Percentiles rank a stretch among this genome's conserved stretches.
Conservation (phyloP, 1,284 basidiomycete species). For the Termitomyces sp. region DNA sequence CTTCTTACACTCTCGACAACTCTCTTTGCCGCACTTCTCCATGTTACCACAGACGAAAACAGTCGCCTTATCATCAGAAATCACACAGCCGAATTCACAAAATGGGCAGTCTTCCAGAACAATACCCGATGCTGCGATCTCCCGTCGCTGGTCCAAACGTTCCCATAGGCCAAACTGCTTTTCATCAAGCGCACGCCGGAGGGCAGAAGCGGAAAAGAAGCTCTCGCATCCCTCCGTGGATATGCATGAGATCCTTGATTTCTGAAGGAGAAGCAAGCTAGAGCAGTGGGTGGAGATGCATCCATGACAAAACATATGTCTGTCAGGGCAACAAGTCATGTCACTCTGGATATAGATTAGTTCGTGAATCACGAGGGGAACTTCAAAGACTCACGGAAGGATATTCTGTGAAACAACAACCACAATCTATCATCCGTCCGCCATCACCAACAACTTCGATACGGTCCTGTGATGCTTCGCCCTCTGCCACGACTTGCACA, state of each 20-base stretch:
- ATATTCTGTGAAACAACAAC: slow-evolving; percentile 74
- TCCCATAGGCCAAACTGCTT: slow-evolving; percentile 69
- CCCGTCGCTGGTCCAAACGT: slow-evolving; percentile 70
- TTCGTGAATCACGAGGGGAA: not conserved
- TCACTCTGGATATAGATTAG: slow-evolving; percentile 46
- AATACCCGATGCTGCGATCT: slow-evolving; percentile 67
- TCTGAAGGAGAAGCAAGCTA: slow-evolving; percentile 43
- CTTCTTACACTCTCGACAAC: slow-evolving; percentile 74
- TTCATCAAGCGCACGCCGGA: slow-evolving; percentile 52
- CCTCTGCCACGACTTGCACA: slow-evolving; percentile 12
- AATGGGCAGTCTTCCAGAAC: slow-evolving; percentile 85
- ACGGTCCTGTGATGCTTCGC: slow-evolving; percentile 24
- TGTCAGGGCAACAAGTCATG: slow-evolving; percentile 80
- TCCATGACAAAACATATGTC: slow-evolving; percentile 65
- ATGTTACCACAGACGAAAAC: slow-evolving; percentile 73
- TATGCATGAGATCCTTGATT: slow-evolving; percentile 66
- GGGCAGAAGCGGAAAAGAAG: slow-evolving; percentile 59
- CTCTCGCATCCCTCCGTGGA: slow-evolving; percentile 70
- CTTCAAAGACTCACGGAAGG: slow-evolving; percentile 48
- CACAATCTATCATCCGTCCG: slow-evolving; percentile 58
- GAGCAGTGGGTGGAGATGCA: slow-evolving; percentile 52
- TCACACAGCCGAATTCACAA: slow-evolving; percentile 77
- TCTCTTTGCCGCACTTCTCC: slow-evolving; percentile 63
- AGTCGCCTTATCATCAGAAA: slow-evolving; percentile 72
- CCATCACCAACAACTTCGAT: not conserved